Percentiles rank a stretch among this genome's conserved stretches.
phyloP scores from a whole-genome alignment of 177 flowering plant genomes.

The Vitis hybrid region DNA sequence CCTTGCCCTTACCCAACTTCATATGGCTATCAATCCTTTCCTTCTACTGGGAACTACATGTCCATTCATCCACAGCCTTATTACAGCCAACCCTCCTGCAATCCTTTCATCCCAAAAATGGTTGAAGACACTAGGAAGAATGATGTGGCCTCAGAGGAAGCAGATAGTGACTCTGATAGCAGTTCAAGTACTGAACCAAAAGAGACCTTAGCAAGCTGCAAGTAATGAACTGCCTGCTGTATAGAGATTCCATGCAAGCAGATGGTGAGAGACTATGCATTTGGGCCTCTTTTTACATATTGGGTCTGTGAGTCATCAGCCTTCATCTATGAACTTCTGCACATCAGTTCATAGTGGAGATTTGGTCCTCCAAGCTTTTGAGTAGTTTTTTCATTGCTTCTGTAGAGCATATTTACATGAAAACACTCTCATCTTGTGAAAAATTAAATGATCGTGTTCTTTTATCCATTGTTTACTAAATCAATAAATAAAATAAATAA shows the following conservation, averaged over 20 bases:
- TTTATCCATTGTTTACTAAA: background rate
- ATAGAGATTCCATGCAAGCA: conserved; percentile 4
- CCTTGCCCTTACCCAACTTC: conserved; percentile 30
- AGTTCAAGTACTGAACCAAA: conserved; percentile 39
- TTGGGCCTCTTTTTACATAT: background rate
- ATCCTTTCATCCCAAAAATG: conserved; percentile 19
- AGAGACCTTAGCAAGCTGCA: conserved; percentile 11
- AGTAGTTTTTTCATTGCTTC: background rate
- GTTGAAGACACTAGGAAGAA: conserved; percentile 21
- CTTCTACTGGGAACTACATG: conserved; percentile 22
- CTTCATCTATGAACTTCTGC: background rate
- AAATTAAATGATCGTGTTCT: background rate
- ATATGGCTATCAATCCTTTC: conserved; percentile 32
- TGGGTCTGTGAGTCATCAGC: background rate
- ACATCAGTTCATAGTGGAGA: background rate
- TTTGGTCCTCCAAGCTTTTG: background rate
- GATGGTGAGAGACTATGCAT: background rate
- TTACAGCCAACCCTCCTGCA: conserved; percentile 26
- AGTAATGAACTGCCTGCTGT: conserved; percentile 7
- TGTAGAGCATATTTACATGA: background rate
- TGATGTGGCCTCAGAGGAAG: conserved; percentile 20
- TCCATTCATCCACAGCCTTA: conserved; percentile 39
- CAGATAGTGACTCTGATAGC: conserved; percentile 35
- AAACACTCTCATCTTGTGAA: background rate
- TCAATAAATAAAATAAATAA: background rate